Percentiles rank a stretch among this genome's conserved stretches.
Evolutionary conservation across 208 protist species (phyloP).

Genomic region (Trypanosoma rangeli): DNA sequence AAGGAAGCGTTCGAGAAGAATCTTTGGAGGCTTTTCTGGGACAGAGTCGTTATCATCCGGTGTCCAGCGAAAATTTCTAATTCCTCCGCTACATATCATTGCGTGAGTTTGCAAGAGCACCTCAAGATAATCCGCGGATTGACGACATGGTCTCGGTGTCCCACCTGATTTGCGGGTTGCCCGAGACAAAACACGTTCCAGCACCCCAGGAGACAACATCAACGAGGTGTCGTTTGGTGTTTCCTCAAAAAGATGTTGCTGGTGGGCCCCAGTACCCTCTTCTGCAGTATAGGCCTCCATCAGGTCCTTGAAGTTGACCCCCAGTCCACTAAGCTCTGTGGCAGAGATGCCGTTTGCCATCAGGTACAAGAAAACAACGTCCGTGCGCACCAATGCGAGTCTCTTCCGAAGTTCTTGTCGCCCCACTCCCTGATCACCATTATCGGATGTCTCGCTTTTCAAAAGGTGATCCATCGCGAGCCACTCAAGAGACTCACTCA

Average conservation of each 20-base stretch:
- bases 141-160: constrained; percentile 21
- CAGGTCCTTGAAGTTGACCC: constrained; percentile 50
- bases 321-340: constrained; percentile 42
- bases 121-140: constrained; percentile 61
- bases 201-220: constrained; percentile 32
- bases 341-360: constrained; percentile 49
- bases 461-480: constrained; percentile 56
- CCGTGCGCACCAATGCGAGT: constrained; percentile 52
- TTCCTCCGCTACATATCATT: constrained; percentile 51
- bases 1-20: constrained; percentile 44
- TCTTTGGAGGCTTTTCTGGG: constrained; percentile 54
- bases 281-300: constrained; percentile 58
- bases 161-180: constrained; percentile 24
- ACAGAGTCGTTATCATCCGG: constrained; percentile 35
- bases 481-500: constrained; percentile 67
- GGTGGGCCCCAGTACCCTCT: constrained; percentile 1
- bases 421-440: neutral
- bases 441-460: constrained; percentile 10
- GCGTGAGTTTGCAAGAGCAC: constrained; percentile 65
- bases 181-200: constrained; percentile 46
- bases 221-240: constrained; percentile 22
- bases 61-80: constrained; percentile 50
- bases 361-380: constrained; percentile 67
- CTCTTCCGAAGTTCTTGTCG: constrained; percentile 26
- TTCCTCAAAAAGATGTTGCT: constrained; percentile 26